These are phyloP conservation scores for Bretziella fagacearum DNA, from an alignment of 2,329 filamentous ascomycete genomes.

Conservation along the genomic window DNA sequence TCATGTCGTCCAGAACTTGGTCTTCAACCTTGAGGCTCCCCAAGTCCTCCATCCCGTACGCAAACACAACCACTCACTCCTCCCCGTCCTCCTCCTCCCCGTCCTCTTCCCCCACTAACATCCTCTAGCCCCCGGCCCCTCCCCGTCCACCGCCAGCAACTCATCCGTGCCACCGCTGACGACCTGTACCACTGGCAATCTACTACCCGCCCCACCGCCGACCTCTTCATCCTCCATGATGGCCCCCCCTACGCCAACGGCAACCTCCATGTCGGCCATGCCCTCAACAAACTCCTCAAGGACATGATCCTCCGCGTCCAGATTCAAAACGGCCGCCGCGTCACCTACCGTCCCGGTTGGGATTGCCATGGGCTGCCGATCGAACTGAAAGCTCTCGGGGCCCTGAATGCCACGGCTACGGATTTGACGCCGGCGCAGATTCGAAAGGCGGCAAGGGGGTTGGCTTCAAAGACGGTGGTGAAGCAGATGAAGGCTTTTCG, in stretches of 20 bases:
- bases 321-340: constrained; percentile 54
- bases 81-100: not conserved
- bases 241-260: constrained; percentile 96
- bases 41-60: constrained; percentile 55
- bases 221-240: constrained; percentile 74
- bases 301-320: constrained; percentile 78
- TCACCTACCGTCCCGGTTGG: constrained; percentile 84
- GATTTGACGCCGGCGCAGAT: constrained; percentile 37
- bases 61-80: not conserved
- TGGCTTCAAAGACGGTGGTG: constrained; percentile 52
- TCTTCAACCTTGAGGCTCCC: constrained; percentile 59
- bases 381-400: constrained; percentile 79
- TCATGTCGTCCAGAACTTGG: constrained; percentile 42
- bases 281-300: constrained; percentile 92
- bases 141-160: constrained; percentile 32
- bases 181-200: constrained; percentile 82
- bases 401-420: constrained; percentile 19
- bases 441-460: constrained; percentile 42
- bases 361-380: constrained; percentile 96
- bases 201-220: constrained; percentile 33
- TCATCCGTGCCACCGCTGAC: constrained; percentile 66
- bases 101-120: not conserved
- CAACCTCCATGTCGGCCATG: constrained; percentile 77
- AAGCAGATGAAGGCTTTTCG: constrained; percentile 58
- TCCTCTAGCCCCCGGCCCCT: constrained; percentile 33